phyloP scores from a whole-genome alignment of 805 yeast species.

The Ogataea degrootiae region DNA sequence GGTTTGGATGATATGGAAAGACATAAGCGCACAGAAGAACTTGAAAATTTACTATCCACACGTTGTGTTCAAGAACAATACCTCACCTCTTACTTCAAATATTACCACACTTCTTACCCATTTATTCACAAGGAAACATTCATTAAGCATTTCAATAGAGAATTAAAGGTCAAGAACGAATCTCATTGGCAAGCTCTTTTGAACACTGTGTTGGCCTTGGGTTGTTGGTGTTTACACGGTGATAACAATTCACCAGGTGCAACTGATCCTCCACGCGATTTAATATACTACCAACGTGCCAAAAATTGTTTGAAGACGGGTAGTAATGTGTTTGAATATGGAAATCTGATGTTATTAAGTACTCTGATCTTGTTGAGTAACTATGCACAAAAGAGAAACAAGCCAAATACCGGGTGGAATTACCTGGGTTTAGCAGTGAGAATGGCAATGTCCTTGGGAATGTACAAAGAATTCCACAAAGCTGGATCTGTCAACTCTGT shows the following conservation, averaged over 20 bases:
- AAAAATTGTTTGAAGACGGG: constrained; percentile 35
- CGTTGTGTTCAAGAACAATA: constrained; percentile 23
- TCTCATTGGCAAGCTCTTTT: constrained; percentile 50
- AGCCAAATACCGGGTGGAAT: constrained; percentile 67
- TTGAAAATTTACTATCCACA: constrained; percentile 16
- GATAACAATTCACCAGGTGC: constrained; percentile 29
- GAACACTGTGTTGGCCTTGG: constrained; percentile 59
- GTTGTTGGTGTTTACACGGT: constrained; percentile 62
- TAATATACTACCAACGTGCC: constrained; percentile 53
- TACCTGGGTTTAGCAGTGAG: constrained; percentile 59
- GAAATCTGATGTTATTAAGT: constrained; percentile 50
- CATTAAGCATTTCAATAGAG: constrained; percentile 40
- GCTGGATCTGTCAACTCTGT: constrained; percentile 20
- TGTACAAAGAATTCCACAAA: constrained; percentile 45
- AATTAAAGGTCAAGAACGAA: constrained; percentile 36
- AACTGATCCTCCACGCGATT: constrained; percentile 37
- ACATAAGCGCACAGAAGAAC: constrained; percentile 10
- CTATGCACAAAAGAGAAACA: constrained; percentile 60
- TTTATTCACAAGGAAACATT: constrained; percentile 53
- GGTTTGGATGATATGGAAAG: constrained; percentile 18
- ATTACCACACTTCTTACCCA: constrained; percentile 61
- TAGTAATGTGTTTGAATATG: constrained; percentile 51
- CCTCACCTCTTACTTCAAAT: constrained; percentile 46
- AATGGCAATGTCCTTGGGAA: constrained; percentile 64
- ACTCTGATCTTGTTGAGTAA: constrained; percentile 51